Percentiles rank a stretch among this genome's conserved stretches.
phyloP scores from a whole-genome alignment of 192 early-diverging fungal species.

The Thoreauomyces humboldtii region DNA sequence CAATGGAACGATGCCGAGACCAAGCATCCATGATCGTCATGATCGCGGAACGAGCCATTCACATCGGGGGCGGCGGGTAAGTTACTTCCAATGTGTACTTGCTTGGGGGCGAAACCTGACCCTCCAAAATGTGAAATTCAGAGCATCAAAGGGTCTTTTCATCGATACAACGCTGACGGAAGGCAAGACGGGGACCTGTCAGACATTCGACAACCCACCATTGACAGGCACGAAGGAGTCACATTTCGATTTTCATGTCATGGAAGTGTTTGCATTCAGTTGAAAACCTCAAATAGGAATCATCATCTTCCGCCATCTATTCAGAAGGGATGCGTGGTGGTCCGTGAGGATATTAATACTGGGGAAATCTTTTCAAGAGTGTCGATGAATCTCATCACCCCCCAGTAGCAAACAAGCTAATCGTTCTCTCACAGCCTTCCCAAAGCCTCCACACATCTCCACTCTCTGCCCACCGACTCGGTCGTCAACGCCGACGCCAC shows the following conservation, averaged over 20 bases:
- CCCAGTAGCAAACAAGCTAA: too few relatives aligned
- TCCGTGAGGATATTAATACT: too few relatives aligned
- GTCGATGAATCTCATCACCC: too few relatives aligned
- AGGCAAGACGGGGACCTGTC: slow-evolving; percentile 34
- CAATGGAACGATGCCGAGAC: slow-evolving; percentile 14
- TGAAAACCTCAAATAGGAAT: too few relatives aligned
- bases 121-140: too few relatives aligned
- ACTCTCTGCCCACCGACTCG: slow-evolving; percentile 6
- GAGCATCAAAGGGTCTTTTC: slow-evolving; percentile 30
- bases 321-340: too few relatives aligned
- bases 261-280: slow-evolving; percentile 44
- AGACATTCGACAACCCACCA: slow-evolving; percentile 40
- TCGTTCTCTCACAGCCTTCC: not conserved
- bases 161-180: slow-evolving; percentile 34
- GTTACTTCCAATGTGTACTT: slow-evolving; percentile 3
- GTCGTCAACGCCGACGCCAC: slow-evolving; percentile 10
- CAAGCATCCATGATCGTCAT: slow-evolving; percentile 44
- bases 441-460: slow-evolving; percentile 11
- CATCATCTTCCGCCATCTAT: too few relatives aligned
- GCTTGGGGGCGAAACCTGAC: not conserved
- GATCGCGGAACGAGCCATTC: slow-evolving; percentile 30
- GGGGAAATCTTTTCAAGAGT: too few relatives aligned
- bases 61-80: slow-evolving; percentile 45
- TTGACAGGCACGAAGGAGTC: slow-evolving; percentile 34
- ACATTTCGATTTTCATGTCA: slow-evolving; percentile 36